phyloP scores from a whole-genome alignment of 2,329 filamentous ascomycete genomes.

The Sporothrix humicola region DNA sequence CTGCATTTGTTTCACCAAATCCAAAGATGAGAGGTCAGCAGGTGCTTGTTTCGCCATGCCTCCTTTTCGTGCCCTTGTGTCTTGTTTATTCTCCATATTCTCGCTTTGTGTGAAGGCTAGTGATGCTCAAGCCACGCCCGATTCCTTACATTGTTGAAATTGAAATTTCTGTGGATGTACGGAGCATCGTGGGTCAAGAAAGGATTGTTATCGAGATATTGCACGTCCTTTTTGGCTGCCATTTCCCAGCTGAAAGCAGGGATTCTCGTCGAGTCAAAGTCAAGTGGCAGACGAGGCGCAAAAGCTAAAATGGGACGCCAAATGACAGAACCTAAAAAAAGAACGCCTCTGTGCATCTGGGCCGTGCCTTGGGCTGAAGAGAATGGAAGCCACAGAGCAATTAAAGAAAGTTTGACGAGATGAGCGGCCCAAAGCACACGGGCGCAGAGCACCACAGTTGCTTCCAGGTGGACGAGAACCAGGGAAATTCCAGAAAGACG shows the following conservation, averaged over 20 bases:
- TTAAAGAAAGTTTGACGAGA: not conserved
- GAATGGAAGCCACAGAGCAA: not conserved
- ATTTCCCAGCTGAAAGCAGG: slow-evolving; percentile 13
- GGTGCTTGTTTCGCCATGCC: not conserved
- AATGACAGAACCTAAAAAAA: not conserved
- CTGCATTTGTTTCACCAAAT: not conserved
- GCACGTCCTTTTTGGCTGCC: not conserved
- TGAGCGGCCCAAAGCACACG: slow-evolving; percentile 15
- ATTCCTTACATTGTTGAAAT: not conserved
- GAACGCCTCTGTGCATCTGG: not conserved
- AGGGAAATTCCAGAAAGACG: slow-evolving; percentile 6
- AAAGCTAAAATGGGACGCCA: not conserved
- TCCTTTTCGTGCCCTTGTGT: not conserved
- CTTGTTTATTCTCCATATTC: not conserved
- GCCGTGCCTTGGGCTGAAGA: not conserved
- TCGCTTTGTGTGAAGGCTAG: not conserved
- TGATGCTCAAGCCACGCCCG: not conserved
- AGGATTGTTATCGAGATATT: no score
- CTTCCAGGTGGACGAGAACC: not conserved
- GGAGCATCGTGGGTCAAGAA: no score
- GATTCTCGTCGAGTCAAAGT: no score
- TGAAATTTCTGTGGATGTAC: no score
- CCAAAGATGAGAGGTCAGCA: not conserved
- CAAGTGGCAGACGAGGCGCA: not conserved
- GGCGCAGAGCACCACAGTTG: not conserved